Base-by-base conservation (phyloP, 1,139 yeast species). In the Pichia norvegensis region DNA sequence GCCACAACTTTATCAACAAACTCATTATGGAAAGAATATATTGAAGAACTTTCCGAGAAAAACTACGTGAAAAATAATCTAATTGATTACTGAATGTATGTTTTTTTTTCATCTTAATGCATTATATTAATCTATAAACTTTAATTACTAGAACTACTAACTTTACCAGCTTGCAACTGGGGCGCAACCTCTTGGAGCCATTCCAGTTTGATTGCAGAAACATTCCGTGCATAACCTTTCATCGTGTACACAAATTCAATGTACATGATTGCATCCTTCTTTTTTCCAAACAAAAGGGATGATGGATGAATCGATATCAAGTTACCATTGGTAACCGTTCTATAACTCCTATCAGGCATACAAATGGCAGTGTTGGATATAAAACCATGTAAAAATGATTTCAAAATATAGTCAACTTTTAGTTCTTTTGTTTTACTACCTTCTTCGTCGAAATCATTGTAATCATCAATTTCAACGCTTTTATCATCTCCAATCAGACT, bases 221-320 rank as follows among this genome's bases (percentile, higher is more conserved):
- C 95, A 51, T 73, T 82, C 57, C 98, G 73, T 1, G 95, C 98
- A 58, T 90, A 94, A 1, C 96, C 95, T 63, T 87, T 87, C 35
- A 92, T 77, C 3, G 98, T 94, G 63, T 75, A 92, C 9, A 94
- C 97, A 61, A 86, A 88, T 64, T 94, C 98, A 45, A 88, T 81
- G 68, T 87, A 94, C 92, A 94, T 81, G 47, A 92, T 81, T 3
- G 95, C 96, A 55, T 90, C 95, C 41, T 79, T 70, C 54, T 79
- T 77, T 55, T 78, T 76, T 13, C 96, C 96, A 65, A 90, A 94
- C 41, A 94, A 68, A 62, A 86, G 70, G 1, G 96, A 86, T 0
- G 96, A 85, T 0, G 98, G 98, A 62, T 94, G 99, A 17, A 94
- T 79, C 48, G 94, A 79, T 40, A 94, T 79, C 29, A 84, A 68